phyloP scores from a whole-genome alignment of 495 filamentous ascomycete species.

The Staphylotrichum longicolle region DNA sequence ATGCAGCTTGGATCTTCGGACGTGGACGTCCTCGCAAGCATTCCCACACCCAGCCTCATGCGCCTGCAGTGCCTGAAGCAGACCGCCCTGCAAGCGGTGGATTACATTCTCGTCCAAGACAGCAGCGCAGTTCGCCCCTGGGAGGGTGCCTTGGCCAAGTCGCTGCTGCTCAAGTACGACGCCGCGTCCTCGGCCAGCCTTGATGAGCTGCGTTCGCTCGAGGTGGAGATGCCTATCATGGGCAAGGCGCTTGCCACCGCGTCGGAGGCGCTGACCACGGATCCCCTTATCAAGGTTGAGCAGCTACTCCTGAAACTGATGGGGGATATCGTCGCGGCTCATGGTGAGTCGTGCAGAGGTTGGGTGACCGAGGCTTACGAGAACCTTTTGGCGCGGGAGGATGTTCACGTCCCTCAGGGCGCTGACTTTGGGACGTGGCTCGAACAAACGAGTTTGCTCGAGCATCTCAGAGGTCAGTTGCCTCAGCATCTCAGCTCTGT shows the following conservation, averaged over 20 bases:
- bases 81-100: constrained; percentile 44
- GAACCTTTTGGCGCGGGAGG: constrained; percentile 9
- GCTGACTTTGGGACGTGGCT: constrained; percentile 28
- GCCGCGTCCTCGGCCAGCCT: constrained; percentile 54
- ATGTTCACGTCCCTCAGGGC: constrained; percentile 14
- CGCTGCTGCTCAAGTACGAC: constrained; percentile 56
- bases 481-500: constrained; percentile 31
- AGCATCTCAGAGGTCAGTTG: constrained; percentile 10
- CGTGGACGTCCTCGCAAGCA: constrained; percentile 45
- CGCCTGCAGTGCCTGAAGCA: constrained; percentile 39
- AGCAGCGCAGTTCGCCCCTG: constrained; percentile 42
- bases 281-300: constrained; percentile 48
- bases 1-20: constrained; percentile 30
- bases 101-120: constrained; percentile 42
- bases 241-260: constrained; percentile 52
- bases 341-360: constrained; percentile 27
- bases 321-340: constrained; percentile 47
- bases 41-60: constrained; percentile 47
- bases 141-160: constrained; percentile 53
- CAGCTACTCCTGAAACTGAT: constrained; percentile 50
- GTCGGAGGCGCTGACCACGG: constrained; percentile 46
- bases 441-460: constrained; percentile 21
- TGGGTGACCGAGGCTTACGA: constrained; percentile 19
- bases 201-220: constrained; percentile 60
- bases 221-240: constrained; percentile 62